Evolutionary conservation across 257 asterid species (phyloP).

Genomic region (Linaria vulgaris): DNA sequence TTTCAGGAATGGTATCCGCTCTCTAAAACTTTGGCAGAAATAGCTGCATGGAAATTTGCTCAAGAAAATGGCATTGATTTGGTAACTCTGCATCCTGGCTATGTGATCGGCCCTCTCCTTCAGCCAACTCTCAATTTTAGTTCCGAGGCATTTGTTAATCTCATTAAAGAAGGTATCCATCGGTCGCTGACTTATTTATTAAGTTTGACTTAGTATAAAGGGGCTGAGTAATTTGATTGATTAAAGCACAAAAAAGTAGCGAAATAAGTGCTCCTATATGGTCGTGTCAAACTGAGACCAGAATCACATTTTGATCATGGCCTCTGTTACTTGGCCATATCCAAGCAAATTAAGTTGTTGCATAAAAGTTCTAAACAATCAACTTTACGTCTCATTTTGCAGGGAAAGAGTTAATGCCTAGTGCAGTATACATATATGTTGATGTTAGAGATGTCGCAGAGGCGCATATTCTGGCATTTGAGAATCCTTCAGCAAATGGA

Average conservation of each 20-base stretch:
- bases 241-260: no score
- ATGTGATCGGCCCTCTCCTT: conserved; percentile 49
- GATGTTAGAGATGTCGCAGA: conserved; percentile 46
- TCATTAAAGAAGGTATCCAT: conserved; percentile 36
- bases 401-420: conserved; percentile 30
- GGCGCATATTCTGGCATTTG: conserved; percentile 49
- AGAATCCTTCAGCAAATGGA: conserved; percentile 48
- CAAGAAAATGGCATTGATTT: conserved; percentile 44
- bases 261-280: neutral
- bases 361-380: neutral
- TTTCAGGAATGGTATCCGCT: conserved; percentile 38
- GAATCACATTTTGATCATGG: no score
- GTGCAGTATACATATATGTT: conserved; percentile 28
- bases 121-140: conserved; percentile 48
- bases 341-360: no score
- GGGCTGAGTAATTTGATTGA: no score
- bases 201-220: no score
- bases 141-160: conserved; percentile 23
- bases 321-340: no score
- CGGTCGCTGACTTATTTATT: neutral
- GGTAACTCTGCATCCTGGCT: conserved; percentile 48
- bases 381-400: neutral
- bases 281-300: no score
- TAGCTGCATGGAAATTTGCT: conserved; percentile 44
- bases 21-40: conserved; percentile 53